A percentile compares a stretch with the other conserved stretches of the same genome.
Conservation (phyloP, 2,329 filamentous ascomycete species). For the Diaporthe sp. region DNA sequence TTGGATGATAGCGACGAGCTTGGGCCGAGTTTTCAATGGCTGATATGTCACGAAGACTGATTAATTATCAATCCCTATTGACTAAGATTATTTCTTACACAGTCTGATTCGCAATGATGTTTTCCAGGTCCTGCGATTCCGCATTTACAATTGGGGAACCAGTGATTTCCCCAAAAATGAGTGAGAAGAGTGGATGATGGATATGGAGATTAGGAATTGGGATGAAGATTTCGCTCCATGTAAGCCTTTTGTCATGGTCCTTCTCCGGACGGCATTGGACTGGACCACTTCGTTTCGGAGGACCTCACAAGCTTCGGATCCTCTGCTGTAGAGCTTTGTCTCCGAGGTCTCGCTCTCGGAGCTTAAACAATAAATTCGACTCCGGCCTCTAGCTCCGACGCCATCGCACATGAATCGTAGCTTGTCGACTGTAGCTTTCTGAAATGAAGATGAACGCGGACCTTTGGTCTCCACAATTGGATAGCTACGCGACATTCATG, state of each 20-base stretch:
- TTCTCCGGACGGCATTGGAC: neutral
- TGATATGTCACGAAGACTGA: too few species aligned
- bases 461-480: neutral
- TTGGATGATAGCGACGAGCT: too few species aligned
- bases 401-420: neutral
- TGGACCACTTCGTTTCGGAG: neutral
- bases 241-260: neutral
- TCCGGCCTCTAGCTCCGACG: neutral
- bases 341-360: neutral
- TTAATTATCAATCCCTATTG: too few species aligned
- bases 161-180: too few species aligned
- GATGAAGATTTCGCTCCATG: too few species aligned
- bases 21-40: too few species aligned
- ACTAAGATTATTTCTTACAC: too few species aligned
- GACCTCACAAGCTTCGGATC: neutral
- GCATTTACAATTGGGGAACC: too few species aligned
- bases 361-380: neutral
- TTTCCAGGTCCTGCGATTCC: too few species aligned
- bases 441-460: neutral
- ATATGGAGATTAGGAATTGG: too few species aligned
- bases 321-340: neutral
- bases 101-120: too few species aligned
- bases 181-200: too few species aligned
- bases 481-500: neutral
- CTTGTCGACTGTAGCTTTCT: neutral